phyloP scores from a whole-genome alignment of 2,329 filamentous ascomycete species.

The Penicillium janthinellum region DNA sequence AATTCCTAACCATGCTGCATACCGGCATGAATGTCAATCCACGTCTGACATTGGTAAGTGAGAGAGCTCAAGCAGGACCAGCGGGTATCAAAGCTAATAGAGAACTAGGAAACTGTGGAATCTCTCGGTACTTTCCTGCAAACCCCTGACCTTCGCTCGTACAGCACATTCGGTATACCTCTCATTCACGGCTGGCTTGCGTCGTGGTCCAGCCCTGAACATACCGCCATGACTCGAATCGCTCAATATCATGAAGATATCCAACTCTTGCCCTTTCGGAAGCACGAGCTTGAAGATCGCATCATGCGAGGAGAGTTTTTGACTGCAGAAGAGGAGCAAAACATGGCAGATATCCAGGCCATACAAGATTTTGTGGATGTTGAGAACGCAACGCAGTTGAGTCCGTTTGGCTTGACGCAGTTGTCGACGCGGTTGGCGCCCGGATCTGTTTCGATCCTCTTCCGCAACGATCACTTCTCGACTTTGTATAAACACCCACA shows the following conservation, averaged over 20 bases:
- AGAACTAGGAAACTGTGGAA: constrained; percentile 32
- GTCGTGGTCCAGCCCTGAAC: constrained; percentile 63
- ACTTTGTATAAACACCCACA: constrained; percentile 87
- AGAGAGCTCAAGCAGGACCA: not conserved
- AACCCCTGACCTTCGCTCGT: constrained; percentile 86
- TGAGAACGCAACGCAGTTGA: constrained; percentile 82
- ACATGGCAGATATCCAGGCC: constrained; percentile 78
- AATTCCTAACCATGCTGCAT: constrained; percentile 83
- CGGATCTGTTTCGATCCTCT: constrained; percentile 84
- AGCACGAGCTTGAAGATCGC: constrained; percentile 85
- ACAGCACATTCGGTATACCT: constrained; percentile 84
- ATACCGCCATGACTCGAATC: constrained; percentile 69
- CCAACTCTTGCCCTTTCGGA: constrained; percentile 82
- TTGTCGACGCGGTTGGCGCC: constrained; percentile 71
- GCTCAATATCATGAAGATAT: constrained; percentile 89
- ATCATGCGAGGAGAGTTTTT: constrained; percentile 63
- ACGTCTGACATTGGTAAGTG: constrained; percentile 66
- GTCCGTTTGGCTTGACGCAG: constrained; percentile 74
- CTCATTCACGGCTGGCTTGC: constrained; percentile 94
- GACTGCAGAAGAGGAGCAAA: constrained; percentile 70
- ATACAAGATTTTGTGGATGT: constrained; percentile 79
- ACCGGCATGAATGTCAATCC: constrained; percentile 99
- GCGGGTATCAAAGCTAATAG: not conserved
- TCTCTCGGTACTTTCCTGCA: constrained; percentile 78
- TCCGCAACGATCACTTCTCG: constrained; percentile 96